Base-by-base conservation (phyloP, 805 yeast genomes). In the Debaryomyces castellii region DNA sequence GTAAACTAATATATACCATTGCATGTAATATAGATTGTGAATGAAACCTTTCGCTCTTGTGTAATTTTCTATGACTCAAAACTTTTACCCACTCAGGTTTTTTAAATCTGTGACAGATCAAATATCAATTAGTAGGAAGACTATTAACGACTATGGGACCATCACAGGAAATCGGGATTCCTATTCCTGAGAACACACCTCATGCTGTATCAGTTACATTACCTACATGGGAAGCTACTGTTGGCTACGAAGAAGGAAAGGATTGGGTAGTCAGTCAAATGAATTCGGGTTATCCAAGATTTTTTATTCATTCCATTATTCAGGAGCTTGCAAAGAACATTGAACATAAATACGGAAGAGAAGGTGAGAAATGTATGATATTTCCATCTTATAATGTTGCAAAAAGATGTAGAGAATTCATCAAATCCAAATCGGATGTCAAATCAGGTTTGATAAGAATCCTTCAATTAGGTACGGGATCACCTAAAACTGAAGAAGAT, bases 171-270 rank as follows among this genome's bases (percentile, higher is more conserved):
- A 78, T 89, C 14, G 97, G 97, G 3, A 85, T 79, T 14, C 81
- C 96, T 1, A 91, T 94, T 47, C 97, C 99, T 2, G 85, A 87
- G 48, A 84, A 89, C 62, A 85, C 95, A 0, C 83, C 85, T 2
- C 98, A 94, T 64, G 97, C 97, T 0, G 96, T 92, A 1, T 88
- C 96, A 10, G 97, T 92, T 39, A 87, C 96, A 1, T 74, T 92
- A 27, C 99, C 99, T 6, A 87, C 96, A 0, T 94, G 98, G 99
- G 86, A 81, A 40, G 89, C 96, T 38, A 89, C 87, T 3, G 87
- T 94, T 1, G 97, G 89, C 3, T 94, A 94, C 59, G 97, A 90
- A 62, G 94, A 88, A 63, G 96, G 96, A 16, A 84, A 87, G 57
- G 83, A 78, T 17, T 83, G 89, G 86, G 89, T 90, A 3, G 83